Evolutionary conservation across 1,139 yeast genomes (phyloP), one percentile per base, ranked within the genome.

Genomic region (Magnusiomyces fungicola): DNA sequence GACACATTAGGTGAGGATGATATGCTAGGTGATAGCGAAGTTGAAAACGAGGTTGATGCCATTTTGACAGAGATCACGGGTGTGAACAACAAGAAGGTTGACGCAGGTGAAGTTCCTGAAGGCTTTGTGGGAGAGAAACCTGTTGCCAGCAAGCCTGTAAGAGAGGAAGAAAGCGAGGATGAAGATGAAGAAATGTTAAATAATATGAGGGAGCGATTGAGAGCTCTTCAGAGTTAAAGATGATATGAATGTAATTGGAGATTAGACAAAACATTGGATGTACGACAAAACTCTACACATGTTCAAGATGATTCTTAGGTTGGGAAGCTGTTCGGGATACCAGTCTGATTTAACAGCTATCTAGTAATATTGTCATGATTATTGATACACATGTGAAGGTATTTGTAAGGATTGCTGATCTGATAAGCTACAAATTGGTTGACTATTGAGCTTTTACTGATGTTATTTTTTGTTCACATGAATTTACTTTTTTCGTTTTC

Each of bases 171-270:
- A 43, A 69, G 64, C 32, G 83, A 76, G 38, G 87, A 80, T 42
- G 89, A 81, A 49, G 94, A 86, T 56, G 84, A 79, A 55, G 82
- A 77, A 53, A 78, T 87, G 59, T 70, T 92, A 53, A 81, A 80
- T 58, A 90, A 82, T 59, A 92, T 92, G 97, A 76, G 96, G 56
- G 92, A 90, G 62, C 72, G 97, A 52, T 73, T 92, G 50, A 81
- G 75, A 61, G 97, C 97, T 0, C 69, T 92, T 54, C 97, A 90
- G 65, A 85, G 81, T 56, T 84, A 63, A n/a, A n/a, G n/a, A n/a
- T n/a, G n/a, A n/a, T n/a, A n/a, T n/a, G n/a, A n/a, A 44, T n/a
- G 19, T 12, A n/a, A n/a, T n/a, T n/a, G n/a, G n/a, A n/a, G n/a
- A n/a, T n/a, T n/a, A n/a, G n/a, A n/a, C n/a, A n/a, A n/a, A 32